phyloP scores from a whole-genome alignment of 106 monocot species.

The Chionographis japonica region DNA sequence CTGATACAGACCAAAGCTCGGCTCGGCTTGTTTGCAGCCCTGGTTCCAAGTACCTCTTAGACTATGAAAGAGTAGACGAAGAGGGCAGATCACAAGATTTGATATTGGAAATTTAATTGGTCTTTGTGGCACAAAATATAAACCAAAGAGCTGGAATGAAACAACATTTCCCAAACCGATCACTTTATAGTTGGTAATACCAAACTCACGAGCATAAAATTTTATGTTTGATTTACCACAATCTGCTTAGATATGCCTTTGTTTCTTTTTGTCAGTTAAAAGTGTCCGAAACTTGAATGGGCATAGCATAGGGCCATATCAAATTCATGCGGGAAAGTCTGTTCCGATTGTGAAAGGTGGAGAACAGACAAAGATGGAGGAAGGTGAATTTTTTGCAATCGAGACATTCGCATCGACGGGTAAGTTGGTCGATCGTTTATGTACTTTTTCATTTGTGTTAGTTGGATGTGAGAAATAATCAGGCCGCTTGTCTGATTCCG shows the following conservation, averaged over 20 bases:
- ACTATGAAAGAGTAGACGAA: too few relatives aligned
- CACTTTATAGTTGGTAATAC: too few relatives aligned
- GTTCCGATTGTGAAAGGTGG: conserved; percentile 99
- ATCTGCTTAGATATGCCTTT: too few relatives aligned
- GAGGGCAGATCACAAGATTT: too few relatives aligned
- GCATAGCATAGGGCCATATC: conserved; percentile 97
- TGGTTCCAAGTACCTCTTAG: too few relatives aligned
- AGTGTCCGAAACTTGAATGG: conserved; percentile 96
- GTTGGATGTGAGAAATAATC: not conserved
- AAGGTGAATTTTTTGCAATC: conserved; percentile 98
- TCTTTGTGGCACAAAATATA: too few relatives aligned
- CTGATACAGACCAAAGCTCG: too few relatives aligned
- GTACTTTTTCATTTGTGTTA: not conserved
- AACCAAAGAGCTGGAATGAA: too few relatives aligned
- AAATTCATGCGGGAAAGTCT: conserved; percentile 98
- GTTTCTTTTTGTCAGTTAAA: conserved; percentile 56
- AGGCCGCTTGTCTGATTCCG: too few relatives aligned
- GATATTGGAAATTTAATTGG: too few relatives aligned
- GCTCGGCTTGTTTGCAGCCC: too few relatives aligned
- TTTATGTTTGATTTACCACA: conserved; percentile 2
- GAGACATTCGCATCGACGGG: conserved; percentile 99
- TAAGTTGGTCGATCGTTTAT: conserved; percentile 12
- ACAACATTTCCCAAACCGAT: too few relatives aligned
- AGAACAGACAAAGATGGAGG: conserved; percentile 99
- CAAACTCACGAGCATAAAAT: not conserved